Percentiles rank a stretch among this genome's conserved stretches.
Evolutionary conservation across 495 filamentous ascomycete species (phyloP).

Genomic region (Apiosordaria backusii): DNA sequence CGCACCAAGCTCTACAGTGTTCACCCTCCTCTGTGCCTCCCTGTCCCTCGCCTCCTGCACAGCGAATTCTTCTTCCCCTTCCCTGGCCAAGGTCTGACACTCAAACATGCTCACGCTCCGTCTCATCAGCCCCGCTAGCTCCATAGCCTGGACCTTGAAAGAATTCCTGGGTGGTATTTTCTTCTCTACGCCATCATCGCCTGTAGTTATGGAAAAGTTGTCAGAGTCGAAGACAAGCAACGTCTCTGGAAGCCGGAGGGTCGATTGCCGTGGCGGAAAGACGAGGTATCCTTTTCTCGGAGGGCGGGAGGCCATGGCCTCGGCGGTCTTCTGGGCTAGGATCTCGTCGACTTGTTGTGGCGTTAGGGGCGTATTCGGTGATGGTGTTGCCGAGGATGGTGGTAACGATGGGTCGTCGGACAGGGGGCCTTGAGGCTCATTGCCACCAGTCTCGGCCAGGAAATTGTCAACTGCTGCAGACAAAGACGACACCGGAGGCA

Average conservation of each 20-base stretch:
- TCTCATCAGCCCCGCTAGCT: constrained; percentile 36
- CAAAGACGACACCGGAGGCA: not conserved
- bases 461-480: not conserved
- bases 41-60: constrained; percentile 10
- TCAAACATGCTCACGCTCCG: constrained; percentile 38
- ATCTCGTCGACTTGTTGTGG: not conserved
- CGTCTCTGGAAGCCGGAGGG: constrained; percentile 35
- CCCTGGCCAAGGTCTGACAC: constrained; percentile 24
- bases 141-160: constrained; percentile 36
- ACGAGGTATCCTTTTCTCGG: constrained; percentile 29
- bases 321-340: not conserved
- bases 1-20: constrained; percentile 11
- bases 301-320: constrained; percentile 9
- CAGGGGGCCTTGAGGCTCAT: not conserved
- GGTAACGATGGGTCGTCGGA: not conserved
- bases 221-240: constrained; percentile 34
- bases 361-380: not conserved
- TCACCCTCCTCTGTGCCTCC: constrained; percentile 17
- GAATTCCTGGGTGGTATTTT: constrained; percentile 20
- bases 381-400: not conserved
- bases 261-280: constrained; percentile 38
- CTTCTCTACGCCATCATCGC: constrained; percentile 1
- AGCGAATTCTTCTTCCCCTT: constrained; percentile 25
- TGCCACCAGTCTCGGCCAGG: not conserved
- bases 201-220: constrained; percentile 5